Base-by-base conservation (phyloP, 148 eudicot species). In the Oxyria digyna region DNA sequence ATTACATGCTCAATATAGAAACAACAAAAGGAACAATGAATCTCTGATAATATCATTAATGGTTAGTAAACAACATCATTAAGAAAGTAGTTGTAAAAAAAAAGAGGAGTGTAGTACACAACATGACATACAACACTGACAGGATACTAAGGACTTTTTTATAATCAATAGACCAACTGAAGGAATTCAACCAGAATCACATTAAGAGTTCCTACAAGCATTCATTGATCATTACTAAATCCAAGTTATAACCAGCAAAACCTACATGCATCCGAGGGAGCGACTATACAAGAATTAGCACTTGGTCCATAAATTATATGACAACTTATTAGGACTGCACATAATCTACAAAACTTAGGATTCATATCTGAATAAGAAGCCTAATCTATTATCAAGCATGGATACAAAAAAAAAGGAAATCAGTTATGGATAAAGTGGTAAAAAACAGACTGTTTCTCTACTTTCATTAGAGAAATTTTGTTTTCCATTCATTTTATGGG, bases 401-500 rank as follows among this genome's bases (percentile, higher is more conserved):
- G n/a, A 14, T 31, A 26, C 2, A 31, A 59, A 59, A 57, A 12
- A 4, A 59, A 52, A 2, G 24, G 29, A 52, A 31, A 59, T 59
- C 35, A 21, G 38, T 17, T 46, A 18, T 46, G 18, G 13, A 54
- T 54, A 31, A 54, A 54, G 27, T 52, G 29, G 14, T 24, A 23
- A 54, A 69, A 13, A 3, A 64, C 78, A 50, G 3, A 85, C 91
- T 81, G 78, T 84, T 66, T 70, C 80, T 64, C 72, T 78, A 70
- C 66, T 79, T 55, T 62, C 64, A 21, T 78, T 80, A 52, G 80
- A 67, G 37, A 78, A 75, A 38, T 72, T 72, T 23, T 35, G 73
- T 67, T 71, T 86, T 68, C 76, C 81, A 67, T 79, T 78, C 17
- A 74, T 67, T 75, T 81, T 82, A 69, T 75, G 81, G 50, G 42